phyloP scores from a whole-genome alignment of 2,329 filamentous ascomycete genomes.

The Diaporthe australafricana region DNA sequence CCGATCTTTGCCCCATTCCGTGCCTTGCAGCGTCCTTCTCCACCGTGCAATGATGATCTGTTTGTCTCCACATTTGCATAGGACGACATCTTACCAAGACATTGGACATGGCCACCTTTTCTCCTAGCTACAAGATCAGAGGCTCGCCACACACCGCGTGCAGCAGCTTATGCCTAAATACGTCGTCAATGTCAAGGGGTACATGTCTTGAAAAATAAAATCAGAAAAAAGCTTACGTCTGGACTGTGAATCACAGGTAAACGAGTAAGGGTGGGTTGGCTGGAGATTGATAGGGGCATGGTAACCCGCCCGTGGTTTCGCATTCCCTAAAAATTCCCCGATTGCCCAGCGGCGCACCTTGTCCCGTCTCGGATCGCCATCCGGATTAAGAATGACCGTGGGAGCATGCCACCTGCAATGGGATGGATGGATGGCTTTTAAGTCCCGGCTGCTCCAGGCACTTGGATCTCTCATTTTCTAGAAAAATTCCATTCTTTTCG shows the following conservation, averaged over 20 bases:
- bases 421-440: not conserved
- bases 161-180: too few relatives aligned
- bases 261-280: not conserved
- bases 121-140: not conserved
- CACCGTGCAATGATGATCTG: conserved; percentile 7
- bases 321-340: conserved; percentile 7
- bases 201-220: too few relatives aligned
- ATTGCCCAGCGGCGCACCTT: conserved; percentile 6
- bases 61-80: not conserved
- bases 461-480: not conserved
- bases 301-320: conserved; percentile 8
- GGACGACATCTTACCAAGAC: not conserved
- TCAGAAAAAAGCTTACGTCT: too few relatives aligned
- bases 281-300: conserved; percentile 23
- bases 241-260: not conserved
- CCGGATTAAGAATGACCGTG: conserved; percentile 17
- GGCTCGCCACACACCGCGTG: too few relatives aligned
- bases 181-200: too few relatives aligned
- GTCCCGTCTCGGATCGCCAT: conserved; percentile 20
- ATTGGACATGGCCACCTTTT: not conserved
- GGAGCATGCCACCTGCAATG: not conserved
- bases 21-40: conserved; percentile 4
- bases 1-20: conserved; percentile 6
- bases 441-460: not conserved
- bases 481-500: not conserved